Evolutionary conservation across 2,329 filamentous ascomycete species (phyloP).

Genomic region (Nannizzia gypsea): DNA sequence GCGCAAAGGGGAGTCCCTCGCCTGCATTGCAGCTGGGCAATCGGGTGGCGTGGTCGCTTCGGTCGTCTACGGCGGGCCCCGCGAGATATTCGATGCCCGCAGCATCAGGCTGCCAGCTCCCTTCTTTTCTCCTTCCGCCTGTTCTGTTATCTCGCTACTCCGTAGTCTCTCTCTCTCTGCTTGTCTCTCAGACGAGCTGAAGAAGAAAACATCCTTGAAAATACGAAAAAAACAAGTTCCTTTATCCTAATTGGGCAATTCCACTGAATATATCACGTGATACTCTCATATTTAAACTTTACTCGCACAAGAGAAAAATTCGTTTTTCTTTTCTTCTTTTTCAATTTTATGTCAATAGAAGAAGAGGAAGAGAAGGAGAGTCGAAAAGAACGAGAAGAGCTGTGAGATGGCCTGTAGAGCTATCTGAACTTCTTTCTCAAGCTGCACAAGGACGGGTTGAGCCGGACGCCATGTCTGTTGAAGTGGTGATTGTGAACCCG

Average conservation of each 20-base stretch:
- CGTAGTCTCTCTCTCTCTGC: background rate
- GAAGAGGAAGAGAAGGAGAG: background rate
- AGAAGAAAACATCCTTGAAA: background rate
- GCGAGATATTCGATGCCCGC: too few species aligned
- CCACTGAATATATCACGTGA: background rate
- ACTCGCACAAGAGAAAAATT: background rate
- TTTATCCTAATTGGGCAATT: background rate
- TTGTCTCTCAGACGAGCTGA: too few species aligned
- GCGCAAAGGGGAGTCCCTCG: background rate
- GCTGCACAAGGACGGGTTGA: background rate
- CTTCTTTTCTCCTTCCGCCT: too few species aligned
- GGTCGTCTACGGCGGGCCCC: background rate
- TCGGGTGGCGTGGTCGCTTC: background rate
- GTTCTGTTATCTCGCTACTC: too few species aligned
- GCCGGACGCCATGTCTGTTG: background rate
- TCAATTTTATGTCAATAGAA: background rate
- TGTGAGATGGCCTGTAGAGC: background rate
- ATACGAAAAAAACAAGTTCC: background rate
- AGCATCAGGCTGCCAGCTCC: too few species aligned
- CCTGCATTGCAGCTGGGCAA: background rate
- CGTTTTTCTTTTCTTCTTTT: background rate
- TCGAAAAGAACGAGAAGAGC: too few species aligned
- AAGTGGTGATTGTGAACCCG: conserved; percentile 1
- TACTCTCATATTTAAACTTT: background rate
- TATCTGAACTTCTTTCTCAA: background rate